phyloP scores from a whole-genome alignment of 495 filamentous ascomycete genomes.

The Tuber borchii region DNA sequence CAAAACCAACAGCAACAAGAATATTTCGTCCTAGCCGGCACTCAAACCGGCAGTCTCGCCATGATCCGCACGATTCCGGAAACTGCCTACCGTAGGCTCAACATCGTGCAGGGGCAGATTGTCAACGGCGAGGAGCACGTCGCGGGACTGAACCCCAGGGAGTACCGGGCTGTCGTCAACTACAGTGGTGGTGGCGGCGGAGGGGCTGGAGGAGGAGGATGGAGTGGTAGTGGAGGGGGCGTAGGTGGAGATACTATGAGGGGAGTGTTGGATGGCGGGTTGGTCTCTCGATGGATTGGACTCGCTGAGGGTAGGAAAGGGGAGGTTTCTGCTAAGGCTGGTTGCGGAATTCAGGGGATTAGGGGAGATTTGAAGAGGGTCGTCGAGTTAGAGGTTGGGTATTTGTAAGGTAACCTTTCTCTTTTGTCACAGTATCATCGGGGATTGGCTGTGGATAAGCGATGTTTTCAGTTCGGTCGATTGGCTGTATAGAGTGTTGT shows the following conservation, averaged over 20 bases:
- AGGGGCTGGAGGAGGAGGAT: conserved; percentile 47
- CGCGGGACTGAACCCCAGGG: conserved; percentile 74
- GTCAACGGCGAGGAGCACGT: conserved; percentile 66
- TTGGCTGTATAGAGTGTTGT: neutral
- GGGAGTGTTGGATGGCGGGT: conserved; percentile 57
- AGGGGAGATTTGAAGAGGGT: conserved; percentile 56
- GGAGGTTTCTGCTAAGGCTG: conserved; percentile 64
- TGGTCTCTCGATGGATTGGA: conserved; percentile 62
- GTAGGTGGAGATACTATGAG: conserved; percentile 52
- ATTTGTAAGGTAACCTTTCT: conserved; percentile 16
- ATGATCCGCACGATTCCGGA: conserved; percentile 73
- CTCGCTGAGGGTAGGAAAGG: conserved; percentile 59
- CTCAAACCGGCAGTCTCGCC: conserved; percentile 65
- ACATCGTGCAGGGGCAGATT: conserved; percentile 73
- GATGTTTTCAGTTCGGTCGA: neutral
- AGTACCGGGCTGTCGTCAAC: conserved; percentile 55
- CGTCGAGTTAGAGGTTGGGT: conserved; percentile 53
- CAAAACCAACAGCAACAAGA: conserved; percentile 41
- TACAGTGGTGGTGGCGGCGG: conserved; percentile 56
- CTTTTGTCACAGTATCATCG: neutral
- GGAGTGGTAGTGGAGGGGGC: conserved; percentile 47
- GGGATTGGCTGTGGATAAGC: neutral
- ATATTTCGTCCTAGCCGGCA: conserved; percentile 60
- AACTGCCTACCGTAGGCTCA: conserved; percentile 72
- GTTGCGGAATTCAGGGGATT: conserved; percentile 54